These are phyloP conservation scores for Microbotryum lychnidis-dioicae DNA, from an alignment of 1,284 basidiomycete species.

Conservation along the genomic window DNA sequence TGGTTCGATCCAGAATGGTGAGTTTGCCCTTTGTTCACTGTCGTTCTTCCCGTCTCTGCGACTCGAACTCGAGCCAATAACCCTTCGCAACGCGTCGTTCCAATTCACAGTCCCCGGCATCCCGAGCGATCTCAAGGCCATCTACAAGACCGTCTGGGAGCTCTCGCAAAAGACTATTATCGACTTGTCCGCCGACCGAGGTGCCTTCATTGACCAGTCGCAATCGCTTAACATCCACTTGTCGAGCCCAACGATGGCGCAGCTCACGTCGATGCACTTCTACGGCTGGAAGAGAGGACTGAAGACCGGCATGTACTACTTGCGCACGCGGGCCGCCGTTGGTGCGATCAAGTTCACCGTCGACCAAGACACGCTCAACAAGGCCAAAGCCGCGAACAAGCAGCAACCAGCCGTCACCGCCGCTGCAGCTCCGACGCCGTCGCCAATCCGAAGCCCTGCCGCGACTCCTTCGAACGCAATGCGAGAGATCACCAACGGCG, in stretches of 20 bases:
- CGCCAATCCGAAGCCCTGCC: neutral
- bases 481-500: slow-evolving; percentile 30
- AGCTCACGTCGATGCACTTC: slow-evolving; percentile 98
- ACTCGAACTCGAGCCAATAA: neutral
- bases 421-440: slow-evolving; percentile 2
- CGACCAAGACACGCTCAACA: slow-evolving; percentile 50
- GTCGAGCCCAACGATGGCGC: slow-evolving; percentile 80
- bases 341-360: slow-evolving; percentile 98
- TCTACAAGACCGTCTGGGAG: slow-evolving; percentile 99
- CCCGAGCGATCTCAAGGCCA: slow-evolving; percentile 82
- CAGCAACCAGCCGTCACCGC: slow-evolving; percentile 24
- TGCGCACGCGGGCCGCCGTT: slow-evolving; percentile 87
- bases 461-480: slow-evolving; percentile 7
- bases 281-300: slow-evolving; percentile 99
- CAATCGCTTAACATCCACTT: slow-evolving; percentile 84
- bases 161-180: slow-evolving; percentile 98
- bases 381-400: slow-evolving; percentile 48
- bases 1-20: slow-evolving; percentile 86
- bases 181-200: slow-evolving; percentile 95
- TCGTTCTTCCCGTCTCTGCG: neutral
- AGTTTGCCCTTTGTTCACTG: neutral
- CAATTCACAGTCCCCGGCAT: slow-evolving; percentile 49
- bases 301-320: slow-evolving; percentile 94
- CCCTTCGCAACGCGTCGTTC: neutral
- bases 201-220: slow-evolving; percentile 92